A percentile compares a stretch with the other conserved stretches of the same genome.
phyloP scores from a whole-genome alignment of 2,329 filamentous ascomycete species.

The Aspergillus floridensis region DNA sequence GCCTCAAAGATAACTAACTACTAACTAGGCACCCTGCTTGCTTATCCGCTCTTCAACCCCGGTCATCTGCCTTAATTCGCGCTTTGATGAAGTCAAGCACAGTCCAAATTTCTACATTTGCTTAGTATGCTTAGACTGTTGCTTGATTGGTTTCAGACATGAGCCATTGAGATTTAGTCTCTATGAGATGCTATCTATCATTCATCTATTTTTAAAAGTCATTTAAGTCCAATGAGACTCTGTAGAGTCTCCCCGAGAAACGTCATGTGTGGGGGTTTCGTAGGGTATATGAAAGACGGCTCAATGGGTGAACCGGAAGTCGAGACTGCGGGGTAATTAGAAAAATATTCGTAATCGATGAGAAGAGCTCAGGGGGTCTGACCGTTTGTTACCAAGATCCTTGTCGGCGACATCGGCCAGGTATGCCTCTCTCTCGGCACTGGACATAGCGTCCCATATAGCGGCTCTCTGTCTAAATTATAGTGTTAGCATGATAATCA shows the following conservation, averaged over 20 bases:
- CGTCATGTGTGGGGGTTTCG: background rate
- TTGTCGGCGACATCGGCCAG: conserved; percentile 32
- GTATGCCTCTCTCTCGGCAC: conserved; percentile 38
- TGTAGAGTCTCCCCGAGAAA: background rate
- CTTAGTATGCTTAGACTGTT: too few species aligned
- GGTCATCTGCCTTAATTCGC: too few species aligned
- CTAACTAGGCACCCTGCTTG: too few species aligned
- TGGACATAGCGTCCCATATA: conserved; percentile 42
- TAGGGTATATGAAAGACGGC: background rate
- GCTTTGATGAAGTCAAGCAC: too few species aligned
- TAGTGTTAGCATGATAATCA: conserved; percentile 3
- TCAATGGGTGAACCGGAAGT: conserved; percentile 39
- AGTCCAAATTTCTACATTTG: too few species aligned
- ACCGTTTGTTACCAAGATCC: conserved; percentile 47
- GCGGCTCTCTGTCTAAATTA: conserved; percentile 30
- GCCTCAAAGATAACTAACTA: too few species aligned
- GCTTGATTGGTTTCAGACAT: background rate
- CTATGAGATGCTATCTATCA: background rate
- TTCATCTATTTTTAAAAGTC: background rate
- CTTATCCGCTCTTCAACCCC: too few species aligned
- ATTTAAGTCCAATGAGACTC: background rate
- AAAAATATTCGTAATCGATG: background rate
- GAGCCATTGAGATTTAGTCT: background rate
- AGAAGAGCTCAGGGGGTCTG: background rate
- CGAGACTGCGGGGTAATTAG: conserved; percentile 26